A percentile compares a stretch with the other conserved stretches of the same genome.
Conservation (phyloP, 768 basidiomycete genomes). For the Lactarius akahatsu region DNA sequence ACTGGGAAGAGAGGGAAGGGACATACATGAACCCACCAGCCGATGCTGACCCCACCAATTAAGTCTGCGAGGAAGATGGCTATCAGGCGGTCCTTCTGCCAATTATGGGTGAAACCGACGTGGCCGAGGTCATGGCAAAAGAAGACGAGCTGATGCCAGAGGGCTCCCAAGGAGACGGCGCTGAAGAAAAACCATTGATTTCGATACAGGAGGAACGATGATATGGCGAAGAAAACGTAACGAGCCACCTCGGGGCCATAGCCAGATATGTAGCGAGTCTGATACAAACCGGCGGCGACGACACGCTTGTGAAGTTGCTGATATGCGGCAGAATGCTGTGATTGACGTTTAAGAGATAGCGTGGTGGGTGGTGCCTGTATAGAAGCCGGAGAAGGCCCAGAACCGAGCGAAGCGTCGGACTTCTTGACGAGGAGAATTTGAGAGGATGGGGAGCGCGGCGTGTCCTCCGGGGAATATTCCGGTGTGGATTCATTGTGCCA, state of each 20-base stretch:
- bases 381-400: constrained; percentile 43
- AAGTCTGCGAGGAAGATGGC: constrained; percentile 81
- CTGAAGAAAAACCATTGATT: constrained; percentile 67
- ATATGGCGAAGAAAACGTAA: constrained; percentile 61
- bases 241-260: constrained; percentile 89
- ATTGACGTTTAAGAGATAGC: constrained; percentile 58
- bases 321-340: constrained; percentile 74
- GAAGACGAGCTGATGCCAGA: constrained; percentile 97
- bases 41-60: constrained; percentile 89
- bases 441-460: constrained; percentile 35
- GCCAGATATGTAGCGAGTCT: constrained; percentile 77
- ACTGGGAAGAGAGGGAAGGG: constrained; percentile 1
- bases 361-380: constrained; percentile 53
- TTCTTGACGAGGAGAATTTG: constrained; percentile 64
- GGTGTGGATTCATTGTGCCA: constrained; percentile 25
- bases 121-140: constrained; percentile 94
- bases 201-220: constrained; percentile 61
- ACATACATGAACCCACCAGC: constrained; percentile 98
- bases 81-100: constrained; percentile 75
- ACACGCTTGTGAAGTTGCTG: constrained; percentile 74
- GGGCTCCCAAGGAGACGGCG: constrained; percentile 78
- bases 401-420: constrained; percentile 34
- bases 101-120: constrained; percentile 87
- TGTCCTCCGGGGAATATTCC: constrained; percentile 33
- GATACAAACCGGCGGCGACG: constrained; percentile 77